phyloP scores from a whole-genome alignment of 208 protist species.

The Phytomonas sp. region DNA sequence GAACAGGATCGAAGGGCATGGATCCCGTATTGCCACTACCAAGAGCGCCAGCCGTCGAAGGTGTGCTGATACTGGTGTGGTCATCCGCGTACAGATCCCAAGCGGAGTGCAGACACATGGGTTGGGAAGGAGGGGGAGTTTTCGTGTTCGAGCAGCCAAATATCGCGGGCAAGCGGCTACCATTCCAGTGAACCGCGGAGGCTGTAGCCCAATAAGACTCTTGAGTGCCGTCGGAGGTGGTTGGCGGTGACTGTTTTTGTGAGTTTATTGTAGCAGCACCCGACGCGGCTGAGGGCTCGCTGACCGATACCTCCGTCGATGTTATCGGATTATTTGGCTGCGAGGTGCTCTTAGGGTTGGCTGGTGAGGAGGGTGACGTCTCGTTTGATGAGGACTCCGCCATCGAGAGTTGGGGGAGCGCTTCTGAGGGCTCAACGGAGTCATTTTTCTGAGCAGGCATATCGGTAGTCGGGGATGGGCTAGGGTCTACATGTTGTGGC shows the following conservation, averaged over 20 bases:
- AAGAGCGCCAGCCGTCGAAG: not conserved
- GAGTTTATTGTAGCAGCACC: not conserved
- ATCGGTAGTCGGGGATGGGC: not conserved
- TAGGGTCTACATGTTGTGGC: not conserved
- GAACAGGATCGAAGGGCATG: slow-evolving; percentile 53
- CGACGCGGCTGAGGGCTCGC: not conserved
- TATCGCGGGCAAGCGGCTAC: slow-evolving; percentile 41
- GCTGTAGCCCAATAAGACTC: slow-evolving; percentile 12
- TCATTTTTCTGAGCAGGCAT: not conserved
- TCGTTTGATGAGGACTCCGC: not conserved
- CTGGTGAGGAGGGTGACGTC: not conserved
- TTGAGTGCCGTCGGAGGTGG: slow-evolving; percentile 4
- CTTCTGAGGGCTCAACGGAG: not conserved
- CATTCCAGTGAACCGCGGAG: slow-evolving; percentile 26
- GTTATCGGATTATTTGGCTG: not conserved
- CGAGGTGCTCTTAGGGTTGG: not conserved
- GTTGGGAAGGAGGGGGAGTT: slow-evolving; percentile 32
- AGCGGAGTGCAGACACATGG: slow-evolving; percentile 48
- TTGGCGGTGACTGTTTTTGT: slow-evolving; percentile 3
- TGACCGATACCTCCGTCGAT: not conserved
- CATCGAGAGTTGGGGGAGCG: not conserved
- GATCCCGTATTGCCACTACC: not conserved
- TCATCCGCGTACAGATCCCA: slow-evolving; percentile 83
- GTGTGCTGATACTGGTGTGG: slow-evolving; percentile 25
- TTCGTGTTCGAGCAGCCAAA: slow-evolving; percentile 59